Conservation (phyloP, 2,329 filamentous ascomycete genomes). For the Lithohypha guttulata region DNA sequence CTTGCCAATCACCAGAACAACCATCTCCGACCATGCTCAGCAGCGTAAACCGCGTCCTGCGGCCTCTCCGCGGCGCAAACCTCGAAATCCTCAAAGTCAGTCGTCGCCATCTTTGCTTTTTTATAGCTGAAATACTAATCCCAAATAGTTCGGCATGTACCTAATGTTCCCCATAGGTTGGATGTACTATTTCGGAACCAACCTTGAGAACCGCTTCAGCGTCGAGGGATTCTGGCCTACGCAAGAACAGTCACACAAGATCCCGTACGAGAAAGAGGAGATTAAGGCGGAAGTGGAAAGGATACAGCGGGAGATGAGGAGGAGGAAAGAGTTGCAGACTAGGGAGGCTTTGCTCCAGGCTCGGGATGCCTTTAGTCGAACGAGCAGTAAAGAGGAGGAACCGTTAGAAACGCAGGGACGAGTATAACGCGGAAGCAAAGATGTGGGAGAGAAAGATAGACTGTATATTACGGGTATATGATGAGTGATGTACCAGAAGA, state of each 20-base stretch:
- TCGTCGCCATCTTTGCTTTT: slow-evolving; percentile 6
- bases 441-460: slow-evolving; percentile 3
- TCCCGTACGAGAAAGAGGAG: slow-evolving; percentile 43
- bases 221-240: slow-evolving; percentile 93
- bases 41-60: slow-evolving; percentile 30
- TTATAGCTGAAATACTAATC: slow-evolving; percentile 3
- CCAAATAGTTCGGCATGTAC: slow-evolving; percentile 82
- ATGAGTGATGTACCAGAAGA: slow-evolving; percentile 1
- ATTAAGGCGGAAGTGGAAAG: slow-evolving; percentile 62
- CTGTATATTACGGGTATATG: slow-evolving; percentile 3
- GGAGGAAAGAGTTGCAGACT: slow-evolving; percentile 18
- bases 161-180: slow-evolving; percentile 97
- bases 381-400: background rate
- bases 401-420: background rate
- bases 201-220: slow-evolving; percentile 82
- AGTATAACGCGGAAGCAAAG: background rate
- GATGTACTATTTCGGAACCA: slow-evolving; percentile 99
- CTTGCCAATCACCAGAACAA: too few relatives aligned
- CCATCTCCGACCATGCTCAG: background rate
- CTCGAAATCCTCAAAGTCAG: slow-evolving; percentile 88
- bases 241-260: slow-evolving; percentile 41
- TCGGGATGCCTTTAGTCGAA: slow-evolving; percentile 3
- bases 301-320: slow-evolving; percentile 38
- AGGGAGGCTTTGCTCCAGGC: slow-evolving; percentile 4
- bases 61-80: slow-evolving; percentile 68